Conservation (phyloP, 306 rosid genomes). For the Nissolia schottii region DNA sequence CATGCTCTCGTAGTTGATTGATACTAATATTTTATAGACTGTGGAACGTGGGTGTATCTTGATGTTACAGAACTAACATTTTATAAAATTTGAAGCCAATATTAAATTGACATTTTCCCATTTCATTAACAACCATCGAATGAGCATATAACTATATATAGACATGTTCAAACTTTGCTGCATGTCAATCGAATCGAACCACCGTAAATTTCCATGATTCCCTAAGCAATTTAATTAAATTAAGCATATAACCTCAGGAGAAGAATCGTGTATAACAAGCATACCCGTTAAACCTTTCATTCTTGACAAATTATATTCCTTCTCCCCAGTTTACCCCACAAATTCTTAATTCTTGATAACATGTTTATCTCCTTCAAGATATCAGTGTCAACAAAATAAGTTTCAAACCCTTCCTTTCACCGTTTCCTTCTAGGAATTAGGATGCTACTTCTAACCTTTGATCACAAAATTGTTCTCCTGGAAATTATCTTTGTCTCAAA, state of each 20-base stretch:
- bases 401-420: background rate
- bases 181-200: background rate
- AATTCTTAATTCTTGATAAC: background rate
- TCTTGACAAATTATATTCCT: background rate
- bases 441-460: too few relatives aligned
- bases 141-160: too few relatives aligned
- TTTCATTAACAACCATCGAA: background rate
- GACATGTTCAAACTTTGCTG: background rate
- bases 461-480: too few relatives aligned
- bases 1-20: too few relatives aligned
- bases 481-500: background rate
- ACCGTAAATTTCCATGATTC: background rate
- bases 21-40: too few relatives aligned
- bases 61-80: too few relatives aligned
- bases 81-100: too few relatives aligned
- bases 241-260: too few relatives aligned
- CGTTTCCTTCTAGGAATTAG: background rate
- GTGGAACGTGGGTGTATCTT: too few relatives aligned
- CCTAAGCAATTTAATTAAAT: background rate
- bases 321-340: background rate
- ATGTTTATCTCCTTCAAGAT: background rate
- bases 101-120: background rate
- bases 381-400: background rate
- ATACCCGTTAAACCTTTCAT: background rate
- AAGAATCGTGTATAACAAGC: too few relatives aligned